A percentile compares a stretch with the other conserved stretches of the same genome.
phyloP scores from a whole-genome alignment of 2,329 filamentous ascomycete species.

The Ceratocystis papillata region DNA sequence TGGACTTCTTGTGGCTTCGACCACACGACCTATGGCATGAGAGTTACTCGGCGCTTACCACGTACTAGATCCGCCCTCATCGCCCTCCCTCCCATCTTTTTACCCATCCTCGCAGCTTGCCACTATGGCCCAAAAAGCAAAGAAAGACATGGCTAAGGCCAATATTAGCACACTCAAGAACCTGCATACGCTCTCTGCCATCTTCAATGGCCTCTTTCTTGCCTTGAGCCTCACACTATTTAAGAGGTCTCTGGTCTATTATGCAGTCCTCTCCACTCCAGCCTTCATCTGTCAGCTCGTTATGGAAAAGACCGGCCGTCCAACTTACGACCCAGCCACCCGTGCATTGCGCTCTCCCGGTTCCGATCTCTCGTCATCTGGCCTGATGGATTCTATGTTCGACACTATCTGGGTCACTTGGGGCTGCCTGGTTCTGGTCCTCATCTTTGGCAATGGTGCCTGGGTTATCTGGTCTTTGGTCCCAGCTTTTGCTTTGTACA shows the following conservation, averaged over 20 bases:
- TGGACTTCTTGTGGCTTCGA: no score
- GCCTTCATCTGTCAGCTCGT: constrained; percentile 71
- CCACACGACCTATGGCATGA: no score
- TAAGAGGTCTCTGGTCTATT: constrained; percentile 55
- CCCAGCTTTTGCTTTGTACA: constrained; percentile 46
- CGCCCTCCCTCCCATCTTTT: neutral
- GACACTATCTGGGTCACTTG: constrained; percentile 94
- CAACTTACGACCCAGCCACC: constrained; percentile 54
- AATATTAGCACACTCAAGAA: constrained; percentile 68
- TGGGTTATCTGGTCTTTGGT: constrained; percentile 47
- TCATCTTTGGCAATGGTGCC: constrained; percentile 68
- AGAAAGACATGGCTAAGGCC: constrained; percentile 59
- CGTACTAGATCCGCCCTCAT: no score
- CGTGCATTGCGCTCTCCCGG: constrained; percentile 63
- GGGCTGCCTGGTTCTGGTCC: constrained; percentile 60
- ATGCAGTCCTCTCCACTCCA: constrained; percentile 61
- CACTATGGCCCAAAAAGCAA: constrained; percentile 51
- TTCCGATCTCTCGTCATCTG: constrained; percentile 77
- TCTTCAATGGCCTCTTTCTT: constrained; percentile 64
- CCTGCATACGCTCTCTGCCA: constrained; percentile 65
- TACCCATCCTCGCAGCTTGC: neutral
- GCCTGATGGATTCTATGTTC: constrained; percentile 96
- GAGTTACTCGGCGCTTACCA: no score
- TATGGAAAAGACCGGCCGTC: constrained; percentile 74
- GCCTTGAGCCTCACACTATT: constrained; percentile 57